Conservation (phyloP, 768 basidiomycete species). For the Suillus subalutaceus region DNA sequence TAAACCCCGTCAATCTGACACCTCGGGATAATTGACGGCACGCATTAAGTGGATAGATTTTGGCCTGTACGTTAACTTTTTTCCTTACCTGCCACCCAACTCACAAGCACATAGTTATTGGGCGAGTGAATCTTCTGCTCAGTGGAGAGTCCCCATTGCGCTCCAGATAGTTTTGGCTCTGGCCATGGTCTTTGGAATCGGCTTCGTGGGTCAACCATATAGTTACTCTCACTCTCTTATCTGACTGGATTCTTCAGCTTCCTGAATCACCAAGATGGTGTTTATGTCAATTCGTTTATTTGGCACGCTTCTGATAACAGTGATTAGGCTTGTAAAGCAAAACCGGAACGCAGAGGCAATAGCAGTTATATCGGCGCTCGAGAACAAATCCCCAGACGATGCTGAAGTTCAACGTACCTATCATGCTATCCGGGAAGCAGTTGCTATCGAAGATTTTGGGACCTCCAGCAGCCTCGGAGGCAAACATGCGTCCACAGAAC, state of each 20-base stretch:
- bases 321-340: slow-evolving; percentile 54
- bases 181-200: slow-evolving; percentile 51
- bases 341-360: slow-evolving; percentile 57
- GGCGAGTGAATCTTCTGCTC: slow-evolving; percentile 50
- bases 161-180: slow-evolving; percentile 60
- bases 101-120: slow-evolving; percentile 43
- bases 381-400: slow-evolving; percentile 52
- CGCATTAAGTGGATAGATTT: slow-evolving; percentile 61
- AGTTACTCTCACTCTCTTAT: neutral
- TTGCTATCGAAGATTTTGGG: slow-evolving; percentile 42
- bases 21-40: neutral
- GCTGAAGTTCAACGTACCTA: slow-evolving; percentile 51
- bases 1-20: neutral
- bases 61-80: slow-evolving; percentile 46
- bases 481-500: slow-evolving; percentile 7
- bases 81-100: slow-evolving; percentile 6
- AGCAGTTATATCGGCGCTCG: slow-evolving; percentile 64
- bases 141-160: slow-evolving; percentile 67
- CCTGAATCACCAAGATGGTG: slow-evolving; percentile 64
- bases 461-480: neutral
- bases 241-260: slow-evolving; percentile 37
- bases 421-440: slow-evolving; percentile 55
- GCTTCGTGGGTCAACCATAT: slow-evolving; percentile 43
- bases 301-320: slow-evolving; percentile 1
- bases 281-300: slow-evolving; percentile 4